Conservation (phyloP, 129 eudicot species). For the Chrysanthemum lavandulifolium region DNA sequence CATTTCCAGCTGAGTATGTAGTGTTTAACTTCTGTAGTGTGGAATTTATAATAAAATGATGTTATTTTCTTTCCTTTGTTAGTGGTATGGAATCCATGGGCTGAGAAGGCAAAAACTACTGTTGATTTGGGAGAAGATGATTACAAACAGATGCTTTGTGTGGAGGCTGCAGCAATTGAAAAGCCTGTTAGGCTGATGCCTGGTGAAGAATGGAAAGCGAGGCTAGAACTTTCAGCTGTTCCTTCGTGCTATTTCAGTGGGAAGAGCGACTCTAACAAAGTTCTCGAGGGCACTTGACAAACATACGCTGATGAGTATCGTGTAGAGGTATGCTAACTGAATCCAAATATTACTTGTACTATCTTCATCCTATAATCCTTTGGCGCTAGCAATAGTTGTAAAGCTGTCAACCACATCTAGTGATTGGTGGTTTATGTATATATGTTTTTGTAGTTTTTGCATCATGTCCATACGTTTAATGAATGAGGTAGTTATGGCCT, state of each 20-base stretch:
- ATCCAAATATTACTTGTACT: neutral
- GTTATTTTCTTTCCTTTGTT: neutral
- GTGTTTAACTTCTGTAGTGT: too few species aligned
- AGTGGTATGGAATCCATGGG: slow-evolving; percentile 99
- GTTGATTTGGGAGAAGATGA: slow-evolving; percentile 82
- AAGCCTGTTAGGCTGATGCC: slow-evolving; percentile 78
- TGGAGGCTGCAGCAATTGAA: slow-evolving; percentile 89
- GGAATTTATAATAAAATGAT: neutral
- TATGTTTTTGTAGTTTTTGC: neutral
- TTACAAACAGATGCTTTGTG: slow-evolving; percentile 84
- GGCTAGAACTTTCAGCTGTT: slow-evolving; percentile 79
- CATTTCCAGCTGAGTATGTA: too few species aligned
- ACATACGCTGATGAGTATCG: neutral
- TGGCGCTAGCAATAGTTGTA: neutral
- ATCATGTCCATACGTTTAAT: neutral
- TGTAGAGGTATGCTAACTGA: neutral
- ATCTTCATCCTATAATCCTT: neutral
- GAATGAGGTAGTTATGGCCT: neutral
- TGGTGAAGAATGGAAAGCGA: slow-evolving; percentile 96
- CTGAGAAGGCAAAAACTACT: slow-evolving; percentile 79
- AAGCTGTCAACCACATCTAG: neutral
- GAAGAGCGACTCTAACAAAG: slow-evolving; percentile 69
- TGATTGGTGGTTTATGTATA: neutral
- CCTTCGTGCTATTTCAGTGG: slow-evolving; percentile 89
- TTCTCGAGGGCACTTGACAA: slow-evolving; percentile 25